Evolutionary conservation across 352 stramenopile genomes (phyloP), one percentile per base, ranked within the genome.

Genomic region (Pythium scleroteichum): DNA sequence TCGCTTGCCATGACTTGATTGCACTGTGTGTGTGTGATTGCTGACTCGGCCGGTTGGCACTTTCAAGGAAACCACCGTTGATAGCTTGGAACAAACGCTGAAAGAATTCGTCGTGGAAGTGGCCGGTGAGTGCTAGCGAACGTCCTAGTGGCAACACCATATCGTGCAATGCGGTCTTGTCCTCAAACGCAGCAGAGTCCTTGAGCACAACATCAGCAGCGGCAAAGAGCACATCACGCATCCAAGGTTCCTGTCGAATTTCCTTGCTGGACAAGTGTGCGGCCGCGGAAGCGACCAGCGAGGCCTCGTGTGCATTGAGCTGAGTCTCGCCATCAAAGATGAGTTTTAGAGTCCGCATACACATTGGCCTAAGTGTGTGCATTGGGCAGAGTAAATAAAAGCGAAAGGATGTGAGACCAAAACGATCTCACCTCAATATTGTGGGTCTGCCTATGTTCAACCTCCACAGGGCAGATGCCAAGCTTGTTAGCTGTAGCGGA

Each of bases 21-120:
- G 45, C 45, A 14, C 40, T 19, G 20, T 59, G 47, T 2, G 16
- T 33, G 26, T 51, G 42, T 20, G 41, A 49, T 2, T 38, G 42
- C 9, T 54, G 49, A 42, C 72, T 72, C 16, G 51, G 48, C 16
- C 75, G 66, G 12, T 71, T 38, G 14, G 69, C 54, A 10, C 73
- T 72, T 23, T 86, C 77, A 38, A 89, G 58, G 0, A 62, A 47
- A 3, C 70, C 76, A 4, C 53, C 64, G 49, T 81, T 81, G 2
- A 85, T 57, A 32, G 76, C 66, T 13, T 72, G 16, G 40, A 92
- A 90, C 5, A 73, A 49, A 17, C 60, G 55, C 8, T 60, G 61
- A 41, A 82, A 82, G 27, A 90, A 60, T 39, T 67, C 71, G 22
- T 81, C 71, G 45, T 88, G 71, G 41, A 88, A 92, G n/a, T 71